phyloP scores from a whole-genome alignment of 768 basidiomycete species.

The Hypsizygus marmoreus region DNA sequence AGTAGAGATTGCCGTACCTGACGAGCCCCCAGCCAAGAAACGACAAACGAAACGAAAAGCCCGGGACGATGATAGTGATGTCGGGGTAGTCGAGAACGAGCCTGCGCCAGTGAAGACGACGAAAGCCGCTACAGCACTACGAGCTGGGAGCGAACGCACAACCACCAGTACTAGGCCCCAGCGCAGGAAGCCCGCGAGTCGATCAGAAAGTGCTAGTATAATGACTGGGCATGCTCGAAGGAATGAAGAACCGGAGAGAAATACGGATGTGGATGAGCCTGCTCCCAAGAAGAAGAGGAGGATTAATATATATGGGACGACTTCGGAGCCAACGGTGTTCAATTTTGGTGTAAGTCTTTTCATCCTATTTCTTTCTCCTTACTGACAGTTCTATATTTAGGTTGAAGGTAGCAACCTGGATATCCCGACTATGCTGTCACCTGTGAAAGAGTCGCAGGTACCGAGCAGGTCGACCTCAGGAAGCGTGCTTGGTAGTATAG shows the following conservation, averaged over 20 bases:
- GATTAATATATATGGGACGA: conserved; percentile 58
- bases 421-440: conserved; percentile 69
- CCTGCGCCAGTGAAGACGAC: conserved; percentile 19
- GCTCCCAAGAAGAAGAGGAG: conserved; percentile 67
- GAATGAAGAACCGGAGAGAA: conserved; percentile 3
- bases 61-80: conserved; percentile 19
- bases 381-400: conserved; percentile 18
- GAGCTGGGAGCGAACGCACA: conserved; percentile 4
- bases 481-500: conserved; percentile 26
- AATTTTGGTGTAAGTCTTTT: conserved; percentile 37
- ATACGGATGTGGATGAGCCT: conserved; percentile 10
- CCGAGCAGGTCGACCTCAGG: conserved; percentile 47
- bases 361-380: not conserved
- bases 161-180: conserved; percentile 4
- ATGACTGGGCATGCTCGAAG: conserved; percentile 4
- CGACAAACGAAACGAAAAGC: conserved; percentile 32
- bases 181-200: conserved; percentile 15
- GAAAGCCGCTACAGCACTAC: not conserved
- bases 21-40: conserved; percentile 10
- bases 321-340: conserved; percentile 46
- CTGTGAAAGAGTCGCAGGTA: conserved; percentile 59
- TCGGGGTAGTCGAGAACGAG: conserved; percentile 21
- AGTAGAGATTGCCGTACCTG: conserved; percentile 12
- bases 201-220: conserved; percentile 16
- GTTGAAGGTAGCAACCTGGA: conserved; percentile 45